Evolutionary conservation across 202 grass and related monocot genomes (phyloP).

Genomic region (Schoenoplectus tabernaemontani): DNA sequence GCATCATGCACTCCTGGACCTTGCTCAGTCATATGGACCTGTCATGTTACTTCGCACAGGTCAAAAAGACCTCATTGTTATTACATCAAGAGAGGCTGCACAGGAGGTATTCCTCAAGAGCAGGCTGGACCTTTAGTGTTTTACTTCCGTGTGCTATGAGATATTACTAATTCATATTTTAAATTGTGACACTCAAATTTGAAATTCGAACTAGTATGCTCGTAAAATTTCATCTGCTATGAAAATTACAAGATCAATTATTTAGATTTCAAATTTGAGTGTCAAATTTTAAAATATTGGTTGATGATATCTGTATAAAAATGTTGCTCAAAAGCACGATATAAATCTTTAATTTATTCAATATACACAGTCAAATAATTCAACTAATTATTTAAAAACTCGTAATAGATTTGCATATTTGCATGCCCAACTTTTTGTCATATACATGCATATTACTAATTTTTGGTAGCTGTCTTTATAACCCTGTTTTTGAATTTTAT

Average conservation of each 20-base stretch:
- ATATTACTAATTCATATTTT: too few species aligned
- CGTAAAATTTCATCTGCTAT: too few species aligned
- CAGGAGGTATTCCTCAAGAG: neutral
- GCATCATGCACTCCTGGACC: neutral
- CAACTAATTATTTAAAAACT: neutral
- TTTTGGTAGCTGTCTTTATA: too few species aligned
- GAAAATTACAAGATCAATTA: too few species aligned
- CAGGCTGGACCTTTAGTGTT: too few species aligned
- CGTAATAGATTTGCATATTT: neutral
- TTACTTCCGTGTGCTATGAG: too few species aligned
- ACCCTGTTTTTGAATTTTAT: too few species aligned
- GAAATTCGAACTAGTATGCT: neutral
- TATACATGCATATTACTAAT: too few species aligned
- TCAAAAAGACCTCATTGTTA: neutral
- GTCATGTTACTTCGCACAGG: conserved; percentile 10
- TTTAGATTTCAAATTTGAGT: too few species aligned
- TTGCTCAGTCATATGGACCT: neutral
- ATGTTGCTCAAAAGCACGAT: neutral
- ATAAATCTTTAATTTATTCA: neutral
- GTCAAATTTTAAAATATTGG: too few species aligned
- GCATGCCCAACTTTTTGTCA: neutral
- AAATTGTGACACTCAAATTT: too few species aligned
- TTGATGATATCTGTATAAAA: too few species aligned
- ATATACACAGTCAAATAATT: neutral
- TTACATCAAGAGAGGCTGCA: neutral